These are phyloP conservation scores for Fusarium vanettenii DNA, from an alignment of 2,329 filamentous ascomycete genomes.

Conservation along the genomic window DNA sequence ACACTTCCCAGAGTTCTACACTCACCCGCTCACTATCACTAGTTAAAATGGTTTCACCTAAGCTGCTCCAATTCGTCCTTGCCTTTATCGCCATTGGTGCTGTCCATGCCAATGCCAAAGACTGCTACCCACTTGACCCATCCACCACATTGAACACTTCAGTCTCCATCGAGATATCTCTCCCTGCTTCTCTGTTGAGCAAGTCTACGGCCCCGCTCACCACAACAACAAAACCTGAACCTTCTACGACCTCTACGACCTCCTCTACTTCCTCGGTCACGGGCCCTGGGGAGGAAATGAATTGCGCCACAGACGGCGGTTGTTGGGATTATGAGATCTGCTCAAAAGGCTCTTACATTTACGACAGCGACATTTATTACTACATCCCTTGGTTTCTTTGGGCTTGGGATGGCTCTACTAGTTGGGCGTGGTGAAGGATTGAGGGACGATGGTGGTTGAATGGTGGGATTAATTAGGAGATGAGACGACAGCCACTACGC, in stretches of 20 bases:
- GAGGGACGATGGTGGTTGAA: not conserved
- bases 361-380: not conserved
- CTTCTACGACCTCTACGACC: not conserved
- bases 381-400: not conserved
- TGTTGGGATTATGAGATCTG: not conserved
- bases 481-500: not conserved
- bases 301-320: not conserved
- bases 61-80: not conserved
- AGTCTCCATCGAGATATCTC: not conserved
- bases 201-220: not conserved
- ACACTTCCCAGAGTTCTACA: not conserved
- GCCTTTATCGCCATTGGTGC: not conserved
- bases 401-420: not conserved
- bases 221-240: not conserved
- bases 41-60: not conserved
- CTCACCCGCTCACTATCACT: not conserved
- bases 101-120: not conserved
- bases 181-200: not conserved
- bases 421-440: not conserved
- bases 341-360: not conserved
- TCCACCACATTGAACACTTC: not conserved
- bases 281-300: not conserved
- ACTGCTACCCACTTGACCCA: not conserved
- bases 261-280: not conserved
- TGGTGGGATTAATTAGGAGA: not conserved